Evolutionary conservation across 2,329 filamentous ascomycete species (phyloP).

Genomic region (Xylaria sp.): DNA sequence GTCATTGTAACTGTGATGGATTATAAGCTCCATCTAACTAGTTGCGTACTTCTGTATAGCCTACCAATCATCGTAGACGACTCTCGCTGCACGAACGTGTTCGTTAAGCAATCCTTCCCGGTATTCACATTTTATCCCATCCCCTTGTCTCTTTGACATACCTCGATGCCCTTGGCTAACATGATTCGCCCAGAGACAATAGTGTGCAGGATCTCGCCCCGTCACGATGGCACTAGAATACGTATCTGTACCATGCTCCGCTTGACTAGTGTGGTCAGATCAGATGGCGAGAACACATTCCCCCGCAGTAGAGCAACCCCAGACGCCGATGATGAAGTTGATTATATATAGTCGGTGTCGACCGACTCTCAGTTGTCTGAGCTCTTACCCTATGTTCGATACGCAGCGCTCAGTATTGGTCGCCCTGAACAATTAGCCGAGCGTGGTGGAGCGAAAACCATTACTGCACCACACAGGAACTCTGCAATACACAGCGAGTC

Average conservation of each 20-base stretch:
- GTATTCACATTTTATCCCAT: constrained; percentile 38
- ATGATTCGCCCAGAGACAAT: constrained; percentile 23
- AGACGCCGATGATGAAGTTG: background rate
- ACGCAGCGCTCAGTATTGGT: background rate
- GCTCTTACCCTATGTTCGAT: background rate
- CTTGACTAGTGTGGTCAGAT: constrained; percentile 24
- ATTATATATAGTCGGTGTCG: background rate
- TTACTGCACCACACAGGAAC: background rate
- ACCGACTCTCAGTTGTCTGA: background rate
- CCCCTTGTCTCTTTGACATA: constrained; percentile 28
- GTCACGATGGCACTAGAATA: constrained; percentile 24
- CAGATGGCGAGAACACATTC: constrained; percentile 12
- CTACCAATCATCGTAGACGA: constrained; percentile 11
- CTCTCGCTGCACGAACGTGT: constrained; percentile 6
- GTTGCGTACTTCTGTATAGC: background rate
- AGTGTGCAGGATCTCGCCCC: background rate
- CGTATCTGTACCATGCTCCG: constrained; percentile 13
- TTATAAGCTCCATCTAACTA: background rate
- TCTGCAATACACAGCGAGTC: background rate
- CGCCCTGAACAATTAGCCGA: background rate
- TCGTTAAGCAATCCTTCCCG: constrained; percentile 8
- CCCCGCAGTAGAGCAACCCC: constrained; percentile 6
- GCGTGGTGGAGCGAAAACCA: background rate
- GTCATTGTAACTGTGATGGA: background rate
- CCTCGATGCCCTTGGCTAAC: constrained; percentile 4